Evolutionary conservation across 345 rosid genomes (phyloP).

Genomic region (Linum tenue): DNA sequence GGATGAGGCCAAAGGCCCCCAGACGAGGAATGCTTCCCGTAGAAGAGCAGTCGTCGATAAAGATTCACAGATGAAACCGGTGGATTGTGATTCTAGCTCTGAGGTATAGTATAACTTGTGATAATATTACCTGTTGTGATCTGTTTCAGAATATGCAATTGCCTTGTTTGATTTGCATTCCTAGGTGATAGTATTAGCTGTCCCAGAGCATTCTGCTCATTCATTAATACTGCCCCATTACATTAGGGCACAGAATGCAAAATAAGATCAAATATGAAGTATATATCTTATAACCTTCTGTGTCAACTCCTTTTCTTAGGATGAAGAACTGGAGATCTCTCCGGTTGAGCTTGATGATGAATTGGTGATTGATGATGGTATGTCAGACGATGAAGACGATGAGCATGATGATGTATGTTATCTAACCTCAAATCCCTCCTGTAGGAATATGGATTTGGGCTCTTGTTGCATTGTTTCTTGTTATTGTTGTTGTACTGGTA

Average conservation of each 20-base stretch:
- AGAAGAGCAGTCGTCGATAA: constrained; percentile 77
- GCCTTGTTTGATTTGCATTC: no score
- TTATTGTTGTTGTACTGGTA: background rate
- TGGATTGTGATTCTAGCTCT: constrained; percentile 69
- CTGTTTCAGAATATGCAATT: background rate
- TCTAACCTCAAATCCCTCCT: background rate
- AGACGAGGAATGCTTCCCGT: constrained; percentile 86
- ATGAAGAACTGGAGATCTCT: constrained; percentile 84
- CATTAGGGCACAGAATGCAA: no score
- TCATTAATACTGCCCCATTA: no score
- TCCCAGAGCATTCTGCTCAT: background rate
- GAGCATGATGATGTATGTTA: constrained; percentile 87
- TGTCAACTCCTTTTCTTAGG: constrained; percentile 32
- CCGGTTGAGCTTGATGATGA: constrained; percentile 92
- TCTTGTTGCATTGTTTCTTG: constrained; percentile 7
- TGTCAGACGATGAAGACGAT: constrained; percentile 89
- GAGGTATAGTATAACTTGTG: constrained; percentile 47
- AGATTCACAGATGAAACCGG: constrained; percentile 64
- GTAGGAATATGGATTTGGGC: background rate
- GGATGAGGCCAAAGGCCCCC: constrained; percentile 78
- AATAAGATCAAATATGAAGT: no score
- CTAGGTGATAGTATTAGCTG: background rate
- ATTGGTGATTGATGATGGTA: constrained; percentile 90
- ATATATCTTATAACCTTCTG: background rate
- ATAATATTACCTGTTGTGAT: background rate